Conservation (phyloP, 2,329 filamentous ascomycete genomes). For the Didymella arachidicola region DNA sequence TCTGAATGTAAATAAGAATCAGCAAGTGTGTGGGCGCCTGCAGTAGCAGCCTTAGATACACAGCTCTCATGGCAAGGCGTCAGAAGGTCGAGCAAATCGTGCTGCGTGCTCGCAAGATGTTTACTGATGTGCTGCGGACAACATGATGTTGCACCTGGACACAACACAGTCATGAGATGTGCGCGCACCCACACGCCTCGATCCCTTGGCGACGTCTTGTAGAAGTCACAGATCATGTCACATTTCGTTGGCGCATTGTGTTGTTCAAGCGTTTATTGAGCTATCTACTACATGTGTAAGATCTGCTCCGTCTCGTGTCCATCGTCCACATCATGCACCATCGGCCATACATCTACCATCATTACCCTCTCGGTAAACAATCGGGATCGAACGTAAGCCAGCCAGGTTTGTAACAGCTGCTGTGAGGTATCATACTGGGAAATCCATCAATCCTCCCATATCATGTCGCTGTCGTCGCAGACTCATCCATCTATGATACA, state of each 20-base stretch:
- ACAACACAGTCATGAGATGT: too few relatives aligned
- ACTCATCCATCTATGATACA: slow-evolving; percentile 48
- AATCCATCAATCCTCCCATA: slow-evolving; percentile 33
- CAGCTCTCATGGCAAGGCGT: too few relatives aligned
- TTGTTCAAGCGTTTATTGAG: slow-evolving; percentile 25
- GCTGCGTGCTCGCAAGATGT: too few relatives aligned
- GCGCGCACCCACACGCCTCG: too few relatives aligned
- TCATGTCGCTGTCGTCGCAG: slow-evolving; percentile 38
- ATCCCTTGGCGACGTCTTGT: too few relatives aligned
- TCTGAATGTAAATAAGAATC: too few relatives aligned
- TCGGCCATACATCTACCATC: slow-evolving; percentile 32
- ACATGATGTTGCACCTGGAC: too few relatives aligned
- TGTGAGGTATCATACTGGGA: slow-evolving; percentile 44
- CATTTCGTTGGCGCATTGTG: background rate
- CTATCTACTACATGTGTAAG: slow-evolving; percentile 30
- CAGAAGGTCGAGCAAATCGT: too few relatives aligned
- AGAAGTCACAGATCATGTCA: background rate
- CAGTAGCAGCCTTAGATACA: too few relatives aligned
- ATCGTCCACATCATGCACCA: slow-evolving; percentile 23
- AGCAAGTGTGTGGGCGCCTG: too few relatives aligned
- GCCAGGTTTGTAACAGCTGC: slow-evolving; percentile 29
- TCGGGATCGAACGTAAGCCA: slow-evolving; percentile 33
- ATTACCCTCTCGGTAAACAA: slow-evolving; percentile 29
- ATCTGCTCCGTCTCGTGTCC: slow-evolving; percentile 22
- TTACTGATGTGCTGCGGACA: too few relatives aligned